Evolutionary conservation across 1,139 yeast species (phyloP).

Genomic region (Diutina scorzettiae): DNA sequence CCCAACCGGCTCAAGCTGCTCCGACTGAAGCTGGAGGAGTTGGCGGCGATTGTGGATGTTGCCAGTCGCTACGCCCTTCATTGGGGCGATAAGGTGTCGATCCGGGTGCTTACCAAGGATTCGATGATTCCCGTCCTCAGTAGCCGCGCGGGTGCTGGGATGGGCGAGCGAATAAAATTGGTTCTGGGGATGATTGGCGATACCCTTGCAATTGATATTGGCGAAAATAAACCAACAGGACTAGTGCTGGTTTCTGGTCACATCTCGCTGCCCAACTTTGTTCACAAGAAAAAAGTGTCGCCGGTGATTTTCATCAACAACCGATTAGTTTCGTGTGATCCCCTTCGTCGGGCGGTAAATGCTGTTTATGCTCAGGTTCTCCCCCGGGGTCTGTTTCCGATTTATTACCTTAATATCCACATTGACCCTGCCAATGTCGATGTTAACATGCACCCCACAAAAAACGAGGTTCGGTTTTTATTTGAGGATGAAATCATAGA

Average conservation of each 20-base stretch:
- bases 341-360: constrained; percentile 56
- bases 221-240: constrained; percentile 11
- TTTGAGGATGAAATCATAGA: constrained; percentile 81
- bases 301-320: constrained; percentile 80
- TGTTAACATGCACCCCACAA: constrained; percentile 94
- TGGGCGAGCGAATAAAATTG: constrained; percentile 57
- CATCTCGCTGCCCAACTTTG: constrained; percentile 61
- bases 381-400: constrained; percentile 75
- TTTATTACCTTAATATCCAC: constrained; percentile 57
- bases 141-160: constrained; percentile 33
- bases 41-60: constrained; percentile 65
- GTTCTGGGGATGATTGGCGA: constrained; percentile 75
- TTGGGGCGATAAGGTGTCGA: constrained; percentile 44
- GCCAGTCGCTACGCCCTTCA: constrained; percentile 79
- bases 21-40: constrained; percentile 62
- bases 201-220: constrained; percentile 32
- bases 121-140: constrained; percentile 38
- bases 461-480: constrained; percentile 79
- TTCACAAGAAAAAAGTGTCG: constrained; percentile 50
- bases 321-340: constrained; percentile 74
- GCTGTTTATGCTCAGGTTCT: constrained; percentile 55
- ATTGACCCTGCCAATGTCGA: constrained; percentile 66
- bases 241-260: constrained; percentile 41
- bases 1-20: constrained; percentile 69
- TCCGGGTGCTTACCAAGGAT: constrained; percentile 39